Percentiles rank a stretch among this genome's conserved stretches.
These are phyloP conservation scores for Myochromella boudieri DNA, from an alignment of 768 basidiomycete genomes.

Conservation along the genomic window DNA sequence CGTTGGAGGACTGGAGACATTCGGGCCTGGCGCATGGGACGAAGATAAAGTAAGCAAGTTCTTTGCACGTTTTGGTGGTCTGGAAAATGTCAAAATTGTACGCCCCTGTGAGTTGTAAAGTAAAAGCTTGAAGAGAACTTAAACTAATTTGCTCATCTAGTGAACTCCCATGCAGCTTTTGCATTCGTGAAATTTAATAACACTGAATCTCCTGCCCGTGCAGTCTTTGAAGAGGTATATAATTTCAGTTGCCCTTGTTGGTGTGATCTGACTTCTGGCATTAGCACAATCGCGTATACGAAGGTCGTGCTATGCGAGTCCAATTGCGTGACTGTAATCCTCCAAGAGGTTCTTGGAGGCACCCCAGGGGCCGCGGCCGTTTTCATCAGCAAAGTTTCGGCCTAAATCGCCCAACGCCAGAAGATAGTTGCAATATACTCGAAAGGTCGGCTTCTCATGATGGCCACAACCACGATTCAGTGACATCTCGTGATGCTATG, in stretches of 20 bases:
- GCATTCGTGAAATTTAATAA: constrained; percentile 77
- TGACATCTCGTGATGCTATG: not conserved
- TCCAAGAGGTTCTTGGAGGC: constrained; percentile 48
- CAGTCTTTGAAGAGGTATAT: constrained; percentile 63
- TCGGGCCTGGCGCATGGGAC: constrained; percentile 65
- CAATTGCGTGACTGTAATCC: constrained; percentile 72
- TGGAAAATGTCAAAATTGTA: constrained; percentile 66
- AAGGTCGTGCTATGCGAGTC: constrained; percentile 73
- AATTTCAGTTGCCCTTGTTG: not conserved
- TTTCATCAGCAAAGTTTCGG: constrained; percentile 28
- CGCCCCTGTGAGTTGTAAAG: constrained; percentile 50
- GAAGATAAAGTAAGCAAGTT: constrained; percentile 58
- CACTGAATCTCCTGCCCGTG: constrained; percentile 61
- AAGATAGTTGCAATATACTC: constrained; percentile 14
- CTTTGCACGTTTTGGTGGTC: constrained; percentile 63
- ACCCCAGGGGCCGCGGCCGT: constrained; percentile 44
- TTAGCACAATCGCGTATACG: constrained; percentile 71
- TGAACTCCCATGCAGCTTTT: constrained; percentile 65
- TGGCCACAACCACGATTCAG: not conserved
- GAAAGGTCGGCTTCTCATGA: constrained; percentile 15
- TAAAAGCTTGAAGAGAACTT: not conserved
- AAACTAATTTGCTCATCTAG: constrained; percentile 30
- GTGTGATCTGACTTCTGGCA: constrained; percentile 6
- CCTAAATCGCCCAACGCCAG: constrained; percentile 27
- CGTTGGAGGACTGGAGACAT: constrained; percentile 72